phyloP scores from a whole-genome alignment of 306 rosid genomes.

The Purshia tridentata region DNA sequence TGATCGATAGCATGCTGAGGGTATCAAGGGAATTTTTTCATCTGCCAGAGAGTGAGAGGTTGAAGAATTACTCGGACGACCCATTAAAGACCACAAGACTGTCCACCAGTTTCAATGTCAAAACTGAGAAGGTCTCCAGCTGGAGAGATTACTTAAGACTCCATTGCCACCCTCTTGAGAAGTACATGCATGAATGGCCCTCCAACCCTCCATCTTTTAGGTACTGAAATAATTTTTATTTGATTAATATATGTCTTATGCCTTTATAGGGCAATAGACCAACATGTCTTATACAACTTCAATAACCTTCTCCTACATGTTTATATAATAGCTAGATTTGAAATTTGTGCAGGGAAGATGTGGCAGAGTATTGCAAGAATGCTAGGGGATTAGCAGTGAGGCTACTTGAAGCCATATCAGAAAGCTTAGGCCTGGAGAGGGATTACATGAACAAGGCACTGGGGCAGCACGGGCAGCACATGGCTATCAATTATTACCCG shows the following conservation, averaged over 20 bases:
- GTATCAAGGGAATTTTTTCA: constrained; percentile 30
- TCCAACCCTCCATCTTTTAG: constrained; percentile 28
- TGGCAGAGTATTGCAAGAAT: constrained; percentile 15
- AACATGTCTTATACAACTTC: too few species aligned
- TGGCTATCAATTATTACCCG: constrained; percentile 35
- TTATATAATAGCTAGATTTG: background rate
- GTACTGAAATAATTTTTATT: constrained; percentile 5
- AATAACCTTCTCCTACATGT: too few species aligned
- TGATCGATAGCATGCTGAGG: constrained; percentile 17
- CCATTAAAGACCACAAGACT: constrained; percentile 27
- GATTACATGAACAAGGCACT: constrained; percentile 24
- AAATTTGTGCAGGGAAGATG: constrained; percentile 11
- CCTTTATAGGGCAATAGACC: too few species aligned
- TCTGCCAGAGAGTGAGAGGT: constrained; percentile 27
- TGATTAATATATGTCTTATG: too few species aligned
- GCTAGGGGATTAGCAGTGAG: constrained; percentile 19
- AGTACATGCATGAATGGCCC: constrained; percentile 36
- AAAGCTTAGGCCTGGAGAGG: constrained; percentile 30
- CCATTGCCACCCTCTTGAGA: constrained; percentile 33
- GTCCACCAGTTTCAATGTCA: constrained; percentile 32
- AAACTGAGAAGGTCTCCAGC: constrained; percentile 17
- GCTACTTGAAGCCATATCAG: constrained; percentile 25
- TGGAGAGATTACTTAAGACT: constrained; percentile 39
- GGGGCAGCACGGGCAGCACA: constrained; percentile 36
- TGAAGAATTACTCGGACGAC: constrained; percentile 28